Base-by-base conservation (phyloP, 164 flowering plant species). In the Kingdonia uniflora region DNA sequence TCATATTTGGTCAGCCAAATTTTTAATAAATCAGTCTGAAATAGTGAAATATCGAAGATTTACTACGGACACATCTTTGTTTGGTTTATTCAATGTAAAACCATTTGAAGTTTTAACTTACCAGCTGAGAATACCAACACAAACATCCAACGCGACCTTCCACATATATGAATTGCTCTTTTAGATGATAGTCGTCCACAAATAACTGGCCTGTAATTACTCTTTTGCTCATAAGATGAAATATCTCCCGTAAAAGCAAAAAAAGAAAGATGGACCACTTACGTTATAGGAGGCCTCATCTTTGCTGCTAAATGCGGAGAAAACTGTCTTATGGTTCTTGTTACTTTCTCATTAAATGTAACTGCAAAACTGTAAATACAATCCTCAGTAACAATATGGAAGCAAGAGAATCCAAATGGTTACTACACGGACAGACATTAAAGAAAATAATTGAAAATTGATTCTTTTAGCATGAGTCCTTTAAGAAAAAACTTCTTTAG, bases 231-330 rank as follows among this genome's bases (percentile, higher is more conserved):
- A 24, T 54, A 61, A 47, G 56, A 23, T 2, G 5, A 13, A 49
- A 15, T 22, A 15, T 45, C 56, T 47, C 11, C 19, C 44, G 20
- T 21, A 10, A 16, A 58, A 51, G 40, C 13, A 20, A 1, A 19
- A 48, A 6, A 6, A 6, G n/a, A 12, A 24, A n/a, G 16, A 7
- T 41, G 52, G 19, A 20, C 46, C 11, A 74, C 87, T 70, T 67
- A 92, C 96, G 85, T 82, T 22, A 76, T 80, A 48, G 95, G 80
- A 58, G 98, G 91, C 62, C 96, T 85, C 96, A 92, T 84, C 65
- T 92, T 92, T 56, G 96, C 95, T 40, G 96, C 98, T 59, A 92
- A 67, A 70, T 92, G 98, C 12, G 98, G 98, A 63, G 98, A 92
- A 54, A 92, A 76, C 76, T 80, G 84, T 59, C 98, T 80, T 59